phyloP scores from a whole-genome alignment of 768 basidiomycete species.

The Pisolithus tinctorius region DNA sequence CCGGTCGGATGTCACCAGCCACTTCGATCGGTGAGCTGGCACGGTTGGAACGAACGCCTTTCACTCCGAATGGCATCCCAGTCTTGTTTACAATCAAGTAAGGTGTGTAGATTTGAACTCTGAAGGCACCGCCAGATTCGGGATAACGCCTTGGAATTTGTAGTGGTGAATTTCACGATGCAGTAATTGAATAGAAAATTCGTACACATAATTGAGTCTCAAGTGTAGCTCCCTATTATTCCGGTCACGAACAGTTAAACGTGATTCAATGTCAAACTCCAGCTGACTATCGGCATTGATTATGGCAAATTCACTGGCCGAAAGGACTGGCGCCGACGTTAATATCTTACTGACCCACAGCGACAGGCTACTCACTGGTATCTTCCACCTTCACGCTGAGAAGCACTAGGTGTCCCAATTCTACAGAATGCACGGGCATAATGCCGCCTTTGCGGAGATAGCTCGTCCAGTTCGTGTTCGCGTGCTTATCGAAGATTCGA shows the following conservation, averaged over 20 bases:
- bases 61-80: conserved; percentile 71
- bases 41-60: conserved; percentile 54
- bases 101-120: conserved; percentile 89
- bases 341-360: background rate
- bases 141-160: conserved; percentile 53
- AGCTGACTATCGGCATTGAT: conserved; percentile 91
- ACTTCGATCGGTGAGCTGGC: conserved; percentile 64
- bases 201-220: conserved; percentile 86
- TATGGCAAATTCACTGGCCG: conserved; percentile 94
- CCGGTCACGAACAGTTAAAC: conserved; percentile 65
- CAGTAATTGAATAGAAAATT: conserved; percentile 3
- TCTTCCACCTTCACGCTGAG: conserved; percentile 90
- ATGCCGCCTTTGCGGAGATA: conserved; percentile 89
- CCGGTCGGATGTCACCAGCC: conserved; percentile 70
- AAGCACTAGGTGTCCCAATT: conserved; percentile 82
- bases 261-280: conserved; percentile 78
- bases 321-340: conserved; percentile 53
- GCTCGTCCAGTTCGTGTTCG: conserved; percentile 89
- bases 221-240: conserved; percentile 72
- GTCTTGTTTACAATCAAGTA: conserved; percentile 93
- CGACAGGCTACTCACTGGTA: conserved; percentile 46
- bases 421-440: conserved; percentile 95
- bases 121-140: conserved; percentile 92
- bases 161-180: background rate
- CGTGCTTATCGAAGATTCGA: conserved; percentile 94